Evolutionary conservation across 139 green algal genomes (phyloP).

Genomic region (Yamagishiella unicocca): DNA sequence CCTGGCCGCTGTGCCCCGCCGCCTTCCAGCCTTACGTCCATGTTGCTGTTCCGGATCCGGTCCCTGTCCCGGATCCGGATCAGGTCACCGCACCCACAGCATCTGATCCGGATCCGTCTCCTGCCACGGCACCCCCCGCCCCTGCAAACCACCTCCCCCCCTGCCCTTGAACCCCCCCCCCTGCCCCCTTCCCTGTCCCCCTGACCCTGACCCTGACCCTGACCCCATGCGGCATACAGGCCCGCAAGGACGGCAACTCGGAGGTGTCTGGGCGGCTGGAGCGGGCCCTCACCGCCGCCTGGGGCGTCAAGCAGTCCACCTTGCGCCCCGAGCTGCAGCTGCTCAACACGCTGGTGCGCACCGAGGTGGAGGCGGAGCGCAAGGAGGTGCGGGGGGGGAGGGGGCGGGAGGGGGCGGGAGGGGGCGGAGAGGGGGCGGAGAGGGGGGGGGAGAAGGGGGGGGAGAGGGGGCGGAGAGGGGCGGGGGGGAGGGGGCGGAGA

Average conservation of each 20-base stretch:
- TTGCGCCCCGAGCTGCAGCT: slow-evolving; percentile 40
- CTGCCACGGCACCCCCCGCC: too few species aligned
- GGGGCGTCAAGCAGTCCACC: slow-evolving; percentile 40
- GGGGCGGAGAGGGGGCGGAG: background rate
- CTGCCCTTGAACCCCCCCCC: background rate
- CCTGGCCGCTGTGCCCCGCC: too few species aligned
- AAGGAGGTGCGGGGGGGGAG: background rate
- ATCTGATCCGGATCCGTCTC: too few species aligned
- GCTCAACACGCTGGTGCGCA: slow-evolving; percentile 35
- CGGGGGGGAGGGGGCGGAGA: background rate
- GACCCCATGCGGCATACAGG: too few species aligned
- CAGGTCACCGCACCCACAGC: too few species aligned
- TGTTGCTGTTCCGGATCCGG: too few species aligned
- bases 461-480: background rate
- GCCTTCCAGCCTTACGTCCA: too few species aligned
- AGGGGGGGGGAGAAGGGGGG: background rate
- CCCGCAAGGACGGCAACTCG: slow-evolving; percentile 30
- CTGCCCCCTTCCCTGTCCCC: background rate
- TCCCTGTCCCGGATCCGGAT: too few species aligned
- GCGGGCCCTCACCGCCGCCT: slow-evolving; percentile 20
- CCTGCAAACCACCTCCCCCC: background rate
- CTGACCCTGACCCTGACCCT: too few species aligned
- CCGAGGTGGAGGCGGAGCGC: background rate
- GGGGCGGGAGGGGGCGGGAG: background rate
- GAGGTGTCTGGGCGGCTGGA: slow-evolving; percentile 10